Evolutionary conservation across 2,329 filamentous ascomycete species (phyloP), one percentile per base, ranked within the genome.

Genomic region (Nannizziopsis arthrosporioides): DNA sequence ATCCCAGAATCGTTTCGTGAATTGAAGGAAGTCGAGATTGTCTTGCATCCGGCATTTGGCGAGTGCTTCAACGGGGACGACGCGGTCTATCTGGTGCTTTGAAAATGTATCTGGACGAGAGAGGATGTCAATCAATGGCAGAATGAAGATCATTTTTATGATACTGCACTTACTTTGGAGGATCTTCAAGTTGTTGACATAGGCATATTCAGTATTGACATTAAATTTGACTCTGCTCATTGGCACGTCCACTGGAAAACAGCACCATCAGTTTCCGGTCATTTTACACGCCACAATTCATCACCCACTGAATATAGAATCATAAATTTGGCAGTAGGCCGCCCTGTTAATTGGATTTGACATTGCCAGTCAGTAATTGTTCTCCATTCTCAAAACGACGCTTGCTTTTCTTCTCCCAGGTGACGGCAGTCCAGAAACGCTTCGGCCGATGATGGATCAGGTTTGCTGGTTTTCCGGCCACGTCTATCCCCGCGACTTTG

Each of bases 21-120:
- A 98, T 72, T 98, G 92, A 52, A 98, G 75, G 67, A 98, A 98
- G 65, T 96, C 92, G 59, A 98, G 84, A 73, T 98, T 98, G 69
- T 98, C 92, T 76, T 98, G 92, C 90, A 98, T 98, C 75, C 94
- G 95, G 76, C 92, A 98, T 70, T 96, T 98, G 60, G 92, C 80
- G 51, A 98, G 81, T 50, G 77, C 74, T 67, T 94, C 81, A 64
- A 96, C 87, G 51, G 87, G 87, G 59, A 98, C 82, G 22, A 84
- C 83, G 65, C 88, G 88, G 60, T 96, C 89, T 72, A 98, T 77
- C 55, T 81, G 74, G 70, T 96, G 89, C 68, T 84, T 85, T 53
- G 81, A 75, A 64, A 96, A 96, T 55, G 78, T 76, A 67, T 88
- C 90, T 67, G 49, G 39, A 27, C 22, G 22, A 27, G 22, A 27